Conservation (phyloP, 2,329 filamentous ascomycete genomes). For the Coniochaeta prunicola region DNA sequence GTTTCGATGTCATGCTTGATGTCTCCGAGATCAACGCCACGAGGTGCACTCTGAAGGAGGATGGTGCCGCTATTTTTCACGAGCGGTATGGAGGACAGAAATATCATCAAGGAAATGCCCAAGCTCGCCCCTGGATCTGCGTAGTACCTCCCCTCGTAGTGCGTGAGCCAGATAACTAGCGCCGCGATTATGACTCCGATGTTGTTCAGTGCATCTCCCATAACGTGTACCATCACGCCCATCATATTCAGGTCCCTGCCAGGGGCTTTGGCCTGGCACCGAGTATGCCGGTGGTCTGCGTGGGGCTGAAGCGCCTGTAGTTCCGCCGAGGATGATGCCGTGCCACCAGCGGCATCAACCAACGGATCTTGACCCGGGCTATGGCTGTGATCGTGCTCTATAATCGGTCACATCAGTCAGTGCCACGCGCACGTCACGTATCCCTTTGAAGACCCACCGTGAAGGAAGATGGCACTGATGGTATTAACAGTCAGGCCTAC, state of each 20-base stretch:
- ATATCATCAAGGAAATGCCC: slow-evolving; percentile 66
- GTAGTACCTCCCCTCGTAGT: slow-evolving; percentile 55
- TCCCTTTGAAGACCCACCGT: slow-evolving; percentile 36
- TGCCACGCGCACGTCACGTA: not conserved
- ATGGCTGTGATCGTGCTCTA: slow-evolving; percentile 24
- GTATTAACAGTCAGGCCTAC: slow-evolving; percentile 62
- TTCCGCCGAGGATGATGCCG: not conserved
- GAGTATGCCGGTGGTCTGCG: slow-evolving; percentile 41
- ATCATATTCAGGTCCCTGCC: slow-evolving; percentile 62
- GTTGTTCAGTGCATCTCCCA: slow-evolving; percentile 71
- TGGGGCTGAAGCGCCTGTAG: slow-evolving; percentile 28
- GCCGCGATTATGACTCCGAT: slow-evolving; percentile 66
- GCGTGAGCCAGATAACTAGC: slow-evolving; percentile 59
- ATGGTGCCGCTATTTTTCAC: slow-evolving; percentile 57
- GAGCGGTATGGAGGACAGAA: slow-evolving; percentile 56
- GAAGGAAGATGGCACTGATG: slow-evolving; percentile 57
- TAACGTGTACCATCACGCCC: slow-evolving; percentile 62
- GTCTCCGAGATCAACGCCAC: slow-evolving; percentile 51
- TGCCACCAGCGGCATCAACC: not conserved
- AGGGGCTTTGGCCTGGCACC: slow-evolving; percentile 20
- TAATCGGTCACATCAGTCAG: not conserved
- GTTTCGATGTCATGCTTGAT: slow-evolving; percentile 63
- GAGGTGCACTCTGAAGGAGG: slow-evolving; percentile 59
- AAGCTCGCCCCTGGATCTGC: slow-evolving; percentile 64
- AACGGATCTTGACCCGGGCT: not conserved